phyloP scores from a whole-genome alignment of 2,329 filamentous ascomycete species.

The Aspergillus fumigatus region DNA sequence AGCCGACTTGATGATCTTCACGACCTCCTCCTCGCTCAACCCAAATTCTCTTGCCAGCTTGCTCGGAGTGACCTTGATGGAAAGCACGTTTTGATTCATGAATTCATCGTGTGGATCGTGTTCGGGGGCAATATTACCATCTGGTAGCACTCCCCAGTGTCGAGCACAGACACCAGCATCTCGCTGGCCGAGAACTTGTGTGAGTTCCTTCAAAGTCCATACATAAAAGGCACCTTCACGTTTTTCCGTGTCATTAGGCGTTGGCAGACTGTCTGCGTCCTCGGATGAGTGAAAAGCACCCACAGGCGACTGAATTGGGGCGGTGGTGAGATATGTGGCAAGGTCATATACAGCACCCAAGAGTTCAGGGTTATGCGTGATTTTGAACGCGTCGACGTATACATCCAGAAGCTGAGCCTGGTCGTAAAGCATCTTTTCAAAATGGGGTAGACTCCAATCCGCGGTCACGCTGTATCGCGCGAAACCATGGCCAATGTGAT shows the following conservation, averaged over 20 bases:
- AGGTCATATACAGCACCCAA: conserved; percentile 75
- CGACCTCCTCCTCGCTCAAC: conserved; percentile 64
- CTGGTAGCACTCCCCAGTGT: conserved; percentile 77
- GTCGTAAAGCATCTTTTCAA: conserved; percentile 95
- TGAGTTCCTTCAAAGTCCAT: conserved; percentile 86
- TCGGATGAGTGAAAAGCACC: conserved; percentile 86
- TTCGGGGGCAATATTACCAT: conserved; percentile 78
- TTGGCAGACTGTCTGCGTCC: conserved; percentile 78
- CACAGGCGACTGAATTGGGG: conserved; percentile 60
- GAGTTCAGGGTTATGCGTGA: conserved; percentile 65
- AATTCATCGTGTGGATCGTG: conserved; percentile 92
- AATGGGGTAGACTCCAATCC: conserved; percentile 92
- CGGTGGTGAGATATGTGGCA: conserved; percentile 74
- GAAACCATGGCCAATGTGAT: conserved; percentile 74
- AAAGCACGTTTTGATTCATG: conserved; percentile 85
- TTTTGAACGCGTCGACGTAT: conserved; percentile 80
- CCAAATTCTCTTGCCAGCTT: conserved; percentile 72
- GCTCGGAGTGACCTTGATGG: conserved; percentile 62
- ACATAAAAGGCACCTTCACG: conserved; percentile 91
- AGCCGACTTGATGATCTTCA: conserved; percentile 62
- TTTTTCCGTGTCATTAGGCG: conserved; percentile 71
- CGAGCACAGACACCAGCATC: conserved; percentile 70
- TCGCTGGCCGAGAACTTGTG: conserved; percentile 65
- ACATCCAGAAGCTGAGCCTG: conserved; percentile 80
- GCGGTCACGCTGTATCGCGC: conserved; percentile 82